Base-by-base conservation (phyloP, 768 basidiomycete species). In the Serendipita indica region DNA sequence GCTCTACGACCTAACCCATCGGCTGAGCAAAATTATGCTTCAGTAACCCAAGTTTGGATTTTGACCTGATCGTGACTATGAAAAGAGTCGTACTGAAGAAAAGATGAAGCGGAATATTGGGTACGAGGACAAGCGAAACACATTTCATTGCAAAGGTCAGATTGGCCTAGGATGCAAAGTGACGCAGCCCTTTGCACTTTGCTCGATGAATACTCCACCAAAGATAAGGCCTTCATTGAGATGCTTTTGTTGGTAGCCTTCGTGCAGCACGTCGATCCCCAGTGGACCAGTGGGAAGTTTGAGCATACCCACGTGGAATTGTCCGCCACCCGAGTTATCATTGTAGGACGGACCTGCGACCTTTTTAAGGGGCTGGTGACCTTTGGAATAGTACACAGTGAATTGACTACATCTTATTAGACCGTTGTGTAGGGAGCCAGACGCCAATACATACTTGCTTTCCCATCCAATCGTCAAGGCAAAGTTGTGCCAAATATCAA, bases 251-350 rank as follows among this genome's bases (percentile, higher is more conserved):
- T 83, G 82, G 30, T 78, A 74, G 10, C 80, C 81, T 63, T 74
- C 69, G 64, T 81, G 76, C 0, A 77, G 76, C 2, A 84, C 79
- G 65, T 83, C 78, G 1, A 68, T 69, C 63, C 80, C 76, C 33
- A 81, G 67, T 7, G 69, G 69, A 3, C 16, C 39, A 10, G 54
- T 45, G 10, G 32, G 41, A 64, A 80, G 79, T 74, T 83, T 82
- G 54, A 83, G 68, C 2, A 82, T 64, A 1, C 77, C 80, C 62
- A 82, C 75, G 64, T 82, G 80, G 70, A 79, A 81, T 54, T 83
- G 79, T 5, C 82, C 82, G 62, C 73, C 71, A 3, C 77, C 79
- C 7, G 66, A 14, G 72, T 72, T 43, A 67, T 65, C 63, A 80
- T 83, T 5, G 70, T 67, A 27, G 72, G 63, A 1, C 72, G 67